Base-by-base conservation (phyloP, 192 early-diverging fungal genomes). In the Backusella luteola region DNA sequence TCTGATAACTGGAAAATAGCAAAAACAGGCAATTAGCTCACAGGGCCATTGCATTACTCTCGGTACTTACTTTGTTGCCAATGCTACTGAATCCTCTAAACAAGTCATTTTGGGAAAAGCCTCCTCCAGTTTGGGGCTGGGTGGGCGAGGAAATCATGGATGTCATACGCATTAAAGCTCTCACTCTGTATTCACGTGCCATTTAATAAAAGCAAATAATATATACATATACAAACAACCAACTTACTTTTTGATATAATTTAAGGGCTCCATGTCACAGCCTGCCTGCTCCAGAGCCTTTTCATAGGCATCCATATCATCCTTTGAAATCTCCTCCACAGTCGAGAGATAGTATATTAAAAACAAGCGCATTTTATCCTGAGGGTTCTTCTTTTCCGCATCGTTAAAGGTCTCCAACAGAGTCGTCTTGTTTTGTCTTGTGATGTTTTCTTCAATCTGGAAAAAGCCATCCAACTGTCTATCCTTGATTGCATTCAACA, bases 381-480 rank as follows among this genome's bases (percentile, higher is more conserved):
- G 88, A 29, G 93, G 81, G 12, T 86, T 80, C 70, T 92, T 94
- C 86, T 95, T 95, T 75, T 92, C 91, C 0, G 89, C 84, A 79
- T 98, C 95, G 68, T 85, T 89, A 35, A 99, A 87, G 0, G 90
- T 87, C 73, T 99, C 97, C 21, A 98, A 76, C 7, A 99, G 84
- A 3, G 88, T 82, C 2, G 88, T 75, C 80, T 95, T 97, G 21
- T 85, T 94, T 84, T 93, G 92, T 76, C 93, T 91, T 6, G 86
- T 87, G 49, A 99, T 90, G 15, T 90, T 86, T 80, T 99, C 97
- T 81, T 99, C 97, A 83, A 96, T 86, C 70, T 97, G 93, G 80
- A 98, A 98, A 71, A 98, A 94, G 0, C 90, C 91, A 77, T 99
- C 97, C 66, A 99, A 81, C 76, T 98, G 94, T 56, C 98, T 87